Evolutionary conservation across 768 basidiomycete species (phyloP), one percentile per base, ranked within the genome.

Genomic region (Suillus plorans): DNA sequence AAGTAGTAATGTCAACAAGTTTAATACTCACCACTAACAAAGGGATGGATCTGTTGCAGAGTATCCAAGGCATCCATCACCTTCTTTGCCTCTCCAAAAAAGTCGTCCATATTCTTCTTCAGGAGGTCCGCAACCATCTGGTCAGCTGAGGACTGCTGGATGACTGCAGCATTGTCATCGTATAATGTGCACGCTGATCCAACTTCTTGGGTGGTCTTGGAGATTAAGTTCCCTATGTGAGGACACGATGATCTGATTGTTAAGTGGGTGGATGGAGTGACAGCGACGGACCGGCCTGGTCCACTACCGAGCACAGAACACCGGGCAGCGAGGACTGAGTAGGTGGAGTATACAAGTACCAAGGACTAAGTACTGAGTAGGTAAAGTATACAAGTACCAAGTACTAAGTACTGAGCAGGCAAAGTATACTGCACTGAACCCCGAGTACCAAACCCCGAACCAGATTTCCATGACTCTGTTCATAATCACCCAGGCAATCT

Each of bases 31-130:
- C 75, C 73, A 16, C 66, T 68, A 39, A 76, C 68, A 60, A 63
- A 73, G 10, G 74, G 74, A 63, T 75, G 74, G 4, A 75, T 39
- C 58, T 73, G 67, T 42, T 69, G 66, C n/a, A 75, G 69, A 59
- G 68, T 70, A 58, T 72, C 72, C 20, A 75, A 66, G 13, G 66
- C 68, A 10, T 68, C 72, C 68, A 75, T 70, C 5, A 69, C 64
- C n/a, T 64, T 68, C 53, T 62, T 73, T 36, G 63, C 66, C 37
- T 74, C 73, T 25, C 66, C 64, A 12, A 72, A 58, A 7, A 68
- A 69, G 4, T 67, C 59, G 52, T 70, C 71, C 25, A 70, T 47
- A 53, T 56, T 50, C 56, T 59, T 66, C 25, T 59, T 58, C 5
- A 22, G 16, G 37, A 57, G 56, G 22, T 57, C 56, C 22, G 14